Conservation (phyloP, 441 rosid species). For the Daphne laureola region DNA sequence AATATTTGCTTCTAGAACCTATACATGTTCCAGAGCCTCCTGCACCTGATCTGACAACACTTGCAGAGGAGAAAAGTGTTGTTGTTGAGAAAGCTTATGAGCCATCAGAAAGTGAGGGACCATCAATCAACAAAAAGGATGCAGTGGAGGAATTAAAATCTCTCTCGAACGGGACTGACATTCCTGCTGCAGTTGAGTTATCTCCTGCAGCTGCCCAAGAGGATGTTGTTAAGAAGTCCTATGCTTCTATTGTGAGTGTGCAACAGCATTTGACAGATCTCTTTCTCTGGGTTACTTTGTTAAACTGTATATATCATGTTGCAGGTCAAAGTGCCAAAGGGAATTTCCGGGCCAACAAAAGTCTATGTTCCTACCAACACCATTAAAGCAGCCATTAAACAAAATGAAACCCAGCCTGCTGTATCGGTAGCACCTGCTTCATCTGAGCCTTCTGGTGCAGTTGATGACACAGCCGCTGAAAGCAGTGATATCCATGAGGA, state of each 20-base stretch:
- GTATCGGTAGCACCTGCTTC: constrained; percentile 20
- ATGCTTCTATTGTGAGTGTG: constrained; percentile 66
- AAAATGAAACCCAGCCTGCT: constrained; percentile 21
- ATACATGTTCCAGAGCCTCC: constrained; percentile 32
- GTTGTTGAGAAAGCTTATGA: constrained; percentile 24
- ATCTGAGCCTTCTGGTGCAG: constrained; percentile 27
- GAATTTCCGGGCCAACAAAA: constrained; percentile 28
- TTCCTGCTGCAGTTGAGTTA: constrained; percentile 29
- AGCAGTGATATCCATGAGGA: constrained; percentile 29
- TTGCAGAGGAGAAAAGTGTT: constrained; percentile 24
- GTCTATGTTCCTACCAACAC: constrained; percentile 34
- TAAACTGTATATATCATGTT: constrained; percentile 12
- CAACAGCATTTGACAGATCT: constrained; percentile 8
- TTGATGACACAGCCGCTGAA: constrained; percentile 20
- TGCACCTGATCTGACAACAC: constrained; percentile 25
- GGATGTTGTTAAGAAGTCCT: constrained; percentile 49
- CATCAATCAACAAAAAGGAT: constrained; percentile 25
- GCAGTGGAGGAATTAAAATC: constrained; percentile 23
- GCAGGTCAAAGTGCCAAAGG: constrained; percentile 48
- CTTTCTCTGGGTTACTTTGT: constrained; percentile 2
- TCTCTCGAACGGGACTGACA: constrained; percentile 25
- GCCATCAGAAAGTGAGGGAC: constrained; percentile 23
- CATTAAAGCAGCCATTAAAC: constrained; percentile 21
- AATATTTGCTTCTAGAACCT: constrained; percentile 24
- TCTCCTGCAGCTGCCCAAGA: constrained; percentile 30